These are phyloP conservation scores for Xylaria sp. DNA, from an alignment of 2,329 filamentous ascomycete species.

Conservation along the genomic window DNA sequence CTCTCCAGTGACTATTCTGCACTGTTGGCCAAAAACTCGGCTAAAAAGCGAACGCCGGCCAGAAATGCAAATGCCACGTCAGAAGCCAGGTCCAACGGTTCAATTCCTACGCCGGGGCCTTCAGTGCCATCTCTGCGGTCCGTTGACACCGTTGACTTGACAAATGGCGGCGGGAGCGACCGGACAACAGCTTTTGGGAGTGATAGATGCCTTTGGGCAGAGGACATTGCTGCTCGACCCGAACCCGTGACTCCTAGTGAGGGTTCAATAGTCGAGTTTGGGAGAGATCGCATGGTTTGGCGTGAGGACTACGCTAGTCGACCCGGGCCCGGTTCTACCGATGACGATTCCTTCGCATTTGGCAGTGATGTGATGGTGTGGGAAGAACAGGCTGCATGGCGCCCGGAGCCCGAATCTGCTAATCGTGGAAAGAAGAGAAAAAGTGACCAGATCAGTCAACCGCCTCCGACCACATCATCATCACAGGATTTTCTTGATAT, in stretches of 20 bases:
- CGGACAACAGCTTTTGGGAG: constrained; percentile 26
- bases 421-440: constrained; percentile 48
- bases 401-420: constrained; percentile 34
- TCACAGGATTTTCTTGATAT: constrained; percentile 51
- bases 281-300: constrained; percentile 37
- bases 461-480: constrained; percentile 18
- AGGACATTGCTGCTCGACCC: constrained; percentile 33
- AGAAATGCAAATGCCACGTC: constrained; percentile 17
- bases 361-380: constrained; percentile 36
- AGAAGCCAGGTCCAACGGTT: constrained; percentile 18
- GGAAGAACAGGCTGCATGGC: constrained; percentile 39
- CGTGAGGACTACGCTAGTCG: constrained; percentile 39
- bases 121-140: constrained; percentile 29
- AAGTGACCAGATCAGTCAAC: constrained; percentile 42
- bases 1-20: constrained; percentile 35
- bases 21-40: constrained; percentile 29
- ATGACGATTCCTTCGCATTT: constrained; percentile 26
- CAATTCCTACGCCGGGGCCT: constrained; percentile 26
- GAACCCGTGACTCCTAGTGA: constrained; percentile 24
- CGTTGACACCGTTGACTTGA: constrained; percentile 34
- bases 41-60: constrained; percentile 26
- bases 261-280: constrained; percentile 25
- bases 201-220: constrained; percentile 24
- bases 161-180: constrained; percentile 24
- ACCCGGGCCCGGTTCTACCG: constrained; percentile 34